phyloP scores from a whole-genome alignment of 306 rosid species.

The Gillenia trifoliata region DNA sequence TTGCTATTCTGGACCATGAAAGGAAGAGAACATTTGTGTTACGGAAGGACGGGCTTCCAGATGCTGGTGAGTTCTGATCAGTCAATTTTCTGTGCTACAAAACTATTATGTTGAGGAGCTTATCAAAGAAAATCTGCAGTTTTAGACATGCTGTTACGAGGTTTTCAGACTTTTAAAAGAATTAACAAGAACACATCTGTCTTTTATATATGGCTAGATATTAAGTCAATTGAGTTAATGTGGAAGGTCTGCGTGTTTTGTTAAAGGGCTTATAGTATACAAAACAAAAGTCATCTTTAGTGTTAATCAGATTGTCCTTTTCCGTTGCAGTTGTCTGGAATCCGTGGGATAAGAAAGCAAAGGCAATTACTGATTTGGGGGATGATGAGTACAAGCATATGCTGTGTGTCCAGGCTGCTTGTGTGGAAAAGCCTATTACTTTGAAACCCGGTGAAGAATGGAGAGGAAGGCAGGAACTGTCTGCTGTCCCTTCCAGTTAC shows the following conservation, averaged over 20 bases:
- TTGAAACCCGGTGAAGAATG: constrained; percentile 87
- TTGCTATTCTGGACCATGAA: constrained; percentile 78
- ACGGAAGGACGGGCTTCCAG: constrained; percentile 76
- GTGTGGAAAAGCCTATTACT: constrained; percentile 55
- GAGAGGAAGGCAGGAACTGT: constrained; percentile 77
- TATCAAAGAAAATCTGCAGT: background rate
- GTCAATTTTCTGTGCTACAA: background rate
- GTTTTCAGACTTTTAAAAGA: background rate
- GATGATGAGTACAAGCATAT: constrained; percentile 57
- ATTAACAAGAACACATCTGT: background rate
- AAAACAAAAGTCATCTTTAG: background rate
- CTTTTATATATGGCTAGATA: background rate
- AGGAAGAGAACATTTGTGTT: constrained; percentile 68
- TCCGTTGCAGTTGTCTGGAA: constrained; percentile 65
- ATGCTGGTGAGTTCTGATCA: constrained; percentile 58
- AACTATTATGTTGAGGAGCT: background rate
- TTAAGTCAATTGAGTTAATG: background rate
- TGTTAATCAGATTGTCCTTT: background rate
- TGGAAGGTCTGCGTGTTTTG: background rate
- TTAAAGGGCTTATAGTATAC: background rate
- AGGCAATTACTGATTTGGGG: constrained; percentile 59
- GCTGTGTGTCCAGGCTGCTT: constrained; percentile 75
- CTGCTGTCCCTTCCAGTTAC: constrained; percentile 69
- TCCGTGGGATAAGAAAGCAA: constrained; percentile 83
- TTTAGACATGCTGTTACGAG: background rate